Base-by-base conservation (phyloP, 176 grass and related monocot species). In the Guadua angustifolia region DNA sequence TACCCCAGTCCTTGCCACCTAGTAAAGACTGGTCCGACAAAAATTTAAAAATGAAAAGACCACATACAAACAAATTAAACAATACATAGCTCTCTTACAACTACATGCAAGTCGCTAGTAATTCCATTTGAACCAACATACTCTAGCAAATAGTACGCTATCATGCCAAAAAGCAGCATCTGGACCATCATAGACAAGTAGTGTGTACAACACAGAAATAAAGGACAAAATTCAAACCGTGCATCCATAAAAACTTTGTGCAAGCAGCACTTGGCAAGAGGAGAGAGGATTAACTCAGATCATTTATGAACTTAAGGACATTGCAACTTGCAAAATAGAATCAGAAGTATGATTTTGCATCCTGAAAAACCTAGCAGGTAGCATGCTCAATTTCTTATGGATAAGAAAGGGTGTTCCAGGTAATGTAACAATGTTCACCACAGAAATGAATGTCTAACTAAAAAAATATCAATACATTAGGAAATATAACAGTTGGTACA, bases 401-500 rank as follows among this genome's bases (percentile, higher is more conserved):
- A 49, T 47, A 47, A 5, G 6, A 50, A 4, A 61, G 8, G 43
- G 29, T 5, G 53, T 59, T 44, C 36, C 16, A 83, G 16, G 5
- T 32, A 81, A 63, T 61, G 66, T 50, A 50, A 62, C 55, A 79
- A 55, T 45, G 47, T 74, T 40, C 53, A 65, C 18, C 56, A 61
- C 15, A 75, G 24, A 56, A 55, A 79, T 51, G 5, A 84, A 83
- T 79, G 69, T 84, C 59, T 56, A 51, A 55, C 60, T 59, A 51
- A 36, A 70, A 53, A 64, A n/a, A 19, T 69, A 80, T 49, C 18
- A 62, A 58, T 87, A 87, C 80, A 80, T 71, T 71, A 84, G 46
- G 49, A 45, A 59, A 87, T 68, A 73, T 18, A 79, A 75, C 10
- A 72, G 63, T 65, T 55, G 40, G 26, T 44, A 50, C 50, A 11